Percentiles rank a stretch among this genome's conserved stretches.
Evolutionary conservation across 2,329 filamentous ascomycete genomes (phyloP).

Genomic region (Penicillium concentricum): DNA sequence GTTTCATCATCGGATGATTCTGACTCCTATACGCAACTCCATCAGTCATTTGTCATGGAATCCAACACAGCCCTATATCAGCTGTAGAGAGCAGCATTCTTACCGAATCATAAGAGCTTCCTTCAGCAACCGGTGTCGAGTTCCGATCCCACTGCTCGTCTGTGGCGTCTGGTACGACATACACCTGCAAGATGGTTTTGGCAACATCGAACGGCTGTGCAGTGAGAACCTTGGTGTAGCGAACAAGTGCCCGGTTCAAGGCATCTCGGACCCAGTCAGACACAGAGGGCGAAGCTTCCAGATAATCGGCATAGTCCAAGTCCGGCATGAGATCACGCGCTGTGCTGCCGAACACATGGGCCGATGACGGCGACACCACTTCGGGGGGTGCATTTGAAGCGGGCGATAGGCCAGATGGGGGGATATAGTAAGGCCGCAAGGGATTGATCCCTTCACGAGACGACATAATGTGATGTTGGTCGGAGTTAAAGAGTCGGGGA

Average conservation of each 20-base stretch:
- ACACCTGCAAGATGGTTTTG: slow-evolving; percentile 86
- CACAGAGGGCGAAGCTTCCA: slow-evolving; percentile 73
- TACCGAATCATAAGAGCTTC: slow-evolving; percentile 36
- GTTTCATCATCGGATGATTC: slow-evolving; percentile 70
- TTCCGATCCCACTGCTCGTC: slow-evolving; percentile 32
- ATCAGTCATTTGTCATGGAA: slow-evolving; percentile 6
- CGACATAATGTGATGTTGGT: slow-evolving; percentile 42
- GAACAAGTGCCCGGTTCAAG: slow-evolving; percentile 83
- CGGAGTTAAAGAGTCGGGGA: slow-evolving; percentile 18
- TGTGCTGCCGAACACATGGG: slow-evolving; percentile 56
- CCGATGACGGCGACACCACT: slow-evolving; percentile 40
- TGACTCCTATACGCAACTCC: slow-evolving; percentile 25
- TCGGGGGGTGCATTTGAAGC: slow-evolving; percentile 34
- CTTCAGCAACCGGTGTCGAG: slow-evolving; percentile 24
- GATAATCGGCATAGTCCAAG: slow-evolving; percentile 86
- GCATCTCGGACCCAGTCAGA: slow-evolving; percentile 73
- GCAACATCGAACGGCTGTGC: slow-evolving; percentile 97
- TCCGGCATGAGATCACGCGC: slow-evolving; percentile 86
- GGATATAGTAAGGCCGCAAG: slow-evolving; percentile 61
- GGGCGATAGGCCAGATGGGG: slow-evolving; percentile 61
- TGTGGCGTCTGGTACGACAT: slow-evolving; percentile 47
- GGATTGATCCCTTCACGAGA: slow-evolving; percentile 57
- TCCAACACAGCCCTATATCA: neutral
- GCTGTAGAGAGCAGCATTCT: neutral
- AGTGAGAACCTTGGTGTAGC: slow-evolving; percentile 84